Evolutionary conservation across 768 basidiomycete genomes (phyloP).

Genomic region (Lactifluus pinguis): DNA sequence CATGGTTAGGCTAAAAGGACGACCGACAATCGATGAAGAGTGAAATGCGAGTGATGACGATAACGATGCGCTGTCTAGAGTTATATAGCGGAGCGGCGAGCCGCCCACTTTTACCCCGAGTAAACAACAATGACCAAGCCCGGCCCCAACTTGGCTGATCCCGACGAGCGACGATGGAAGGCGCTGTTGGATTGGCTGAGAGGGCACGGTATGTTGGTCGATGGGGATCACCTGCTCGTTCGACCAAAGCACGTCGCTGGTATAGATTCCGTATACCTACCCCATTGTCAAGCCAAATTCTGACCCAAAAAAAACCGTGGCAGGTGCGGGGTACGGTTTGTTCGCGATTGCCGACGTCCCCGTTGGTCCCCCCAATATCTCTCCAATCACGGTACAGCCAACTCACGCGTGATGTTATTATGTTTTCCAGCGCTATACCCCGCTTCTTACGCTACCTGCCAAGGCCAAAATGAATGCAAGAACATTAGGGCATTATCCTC

Average conservation of each 20-base stretch:
- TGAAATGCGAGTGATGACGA: neutral
- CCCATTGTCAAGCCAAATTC: neutral
- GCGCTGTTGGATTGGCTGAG: conserved; percentile 15
- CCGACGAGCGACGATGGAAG: conserved; percentile 11
- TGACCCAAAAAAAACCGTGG: neutral
- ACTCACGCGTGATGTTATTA: neutral
- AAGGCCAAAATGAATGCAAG: conserved; percentile 60
- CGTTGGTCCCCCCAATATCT: conserved; percentile 27
- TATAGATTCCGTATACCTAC: conserved; percentile 24
- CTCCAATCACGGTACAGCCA: neutral
- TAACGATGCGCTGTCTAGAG: neutral
- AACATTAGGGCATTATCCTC: conserved; percentile 58
- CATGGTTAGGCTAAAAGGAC: conserved; percentile 34
- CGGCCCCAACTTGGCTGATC: neutral
- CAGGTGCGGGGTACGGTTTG: conserved; percentile 65
- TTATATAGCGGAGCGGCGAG: neutral
- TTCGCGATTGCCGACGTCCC: conserved; percentile 39
- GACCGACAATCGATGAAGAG: neutral
- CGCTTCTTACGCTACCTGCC: conserved; percentile 63
- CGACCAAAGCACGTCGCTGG: conserved; percentile 45
- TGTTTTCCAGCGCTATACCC: neutral
- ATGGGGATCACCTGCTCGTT: conserved; percentile 35
- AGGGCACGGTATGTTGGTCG: conserved; percentile 21
- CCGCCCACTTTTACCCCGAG: neutral
- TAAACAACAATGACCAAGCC: neutral